Base-by-base conservation (phyloP, 139 green algal genomes). In the Marvania coccoides region DNA sequence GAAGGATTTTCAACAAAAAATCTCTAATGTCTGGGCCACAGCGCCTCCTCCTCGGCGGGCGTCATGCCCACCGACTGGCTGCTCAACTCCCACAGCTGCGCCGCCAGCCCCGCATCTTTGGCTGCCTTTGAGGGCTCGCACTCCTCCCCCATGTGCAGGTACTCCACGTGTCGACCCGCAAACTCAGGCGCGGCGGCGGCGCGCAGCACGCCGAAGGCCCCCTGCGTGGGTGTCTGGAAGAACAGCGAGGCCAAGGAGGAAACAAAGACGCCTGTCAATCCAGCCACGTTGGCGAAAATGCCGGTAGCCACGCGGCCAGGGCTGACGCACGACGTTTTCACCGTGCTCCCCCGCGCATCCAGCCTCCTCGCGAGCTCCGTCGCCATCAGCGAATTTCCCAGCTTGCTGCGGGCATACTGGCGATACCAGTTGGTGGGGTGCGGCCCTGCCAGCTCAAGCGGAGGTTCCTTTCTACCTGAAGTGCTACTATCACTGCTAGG, bases 341-440 rank as follows among this genome's bases (percentile, higher is more conserved):
- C 51, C 8, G 5, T 29, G 36, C 38, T 40, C 28, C 66, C 46
- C 5, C 45, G 24, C 42, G 47, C 24, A 19, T 42, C 6, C 55
- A 75, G 42, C 13, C 77, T 66, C 13, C 73, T 67, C 62, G 79
- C 64, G 37, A 89, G 63, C 75, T 86, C 78, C 10, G 69, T 61
- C 1, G 78, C 83, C 53, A 80, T 71, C 24, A 86, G 46, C 24
- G 86, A 63, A 46, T 91, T 91, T 62, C 64, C 72, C 35, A 90
- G 73, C 79, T 90, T 90, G 74, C 63, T 81, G 14, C 75, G 61
- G 4, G 71, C 67, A 42, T 90, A 90, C 29, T 73, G 47, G 1
- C 14, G 15, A 12, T 77, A 83, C 76, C 79, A 75, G 53, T 29
- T 26, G 1, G 24, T 5, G 7, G 64, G 34, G 24, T 19, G 36